These are phyloP conservation scores for Rhodamnia rubescens DNA, from an alignment of 345 rosid genomes.

Conservation along the genomic window DNA sequence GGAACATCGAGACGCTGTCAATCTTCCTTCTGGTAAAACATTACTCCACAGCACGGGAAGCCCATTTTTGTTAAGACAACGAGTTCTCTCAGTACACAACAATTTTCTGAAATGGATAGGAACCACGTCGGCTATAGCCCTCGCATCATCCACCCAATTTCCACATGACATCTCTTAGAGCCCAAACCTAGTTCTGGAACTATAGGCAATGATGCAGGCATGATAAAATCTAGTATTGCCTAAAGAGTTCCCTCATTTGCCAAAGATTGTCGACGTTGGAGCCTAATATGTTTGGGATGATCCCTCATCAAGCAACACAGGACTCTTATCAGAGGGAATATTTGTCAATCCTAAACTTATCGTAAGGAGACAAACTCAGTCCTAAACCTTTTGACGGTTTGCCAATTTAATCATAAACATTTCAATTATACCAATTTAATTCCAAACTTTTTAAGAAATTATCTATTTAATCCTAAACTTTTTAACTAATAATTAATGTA, in stretches of 20 bases:
- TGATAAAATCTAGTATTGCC: background rate
- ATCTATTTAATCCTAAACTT: background rate
- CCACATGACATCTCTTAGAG: background rate
- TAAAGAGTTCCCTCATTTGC: background rate
- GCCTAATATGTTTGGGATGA: background rate
- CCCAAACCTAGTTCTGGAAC: background rate
- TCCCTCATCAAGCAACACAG: background rate
- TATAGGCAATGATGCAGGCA: background rate
- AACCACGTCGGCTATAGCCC: background rate
- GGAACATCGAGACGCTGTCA: background rate
- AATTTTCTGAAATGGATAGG: background rate
- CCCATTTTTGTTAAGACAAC: background rate
- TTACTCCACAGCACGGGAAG: background rate
- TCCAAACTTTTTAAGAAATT: background rate
- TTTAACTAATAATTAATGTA: background rate
- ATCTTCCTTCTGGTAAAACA: background rate
- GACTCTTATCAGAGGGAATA: no score
- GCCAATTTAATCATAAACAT: rapidly evolving
- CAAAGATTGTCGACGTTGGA: background rate
- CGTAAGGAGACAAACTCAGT: no score
- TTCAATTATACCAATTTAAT: background rate
- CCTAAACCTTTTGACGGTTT: background rate
- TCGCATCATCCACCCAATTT: background rate
- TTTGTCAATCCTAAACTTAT: no score
- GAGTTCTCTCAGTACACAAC: background rate